Conservation (phyloP, 2,329 filamentous ascomycete genomes). For the Xylariales sp. region DNA sequence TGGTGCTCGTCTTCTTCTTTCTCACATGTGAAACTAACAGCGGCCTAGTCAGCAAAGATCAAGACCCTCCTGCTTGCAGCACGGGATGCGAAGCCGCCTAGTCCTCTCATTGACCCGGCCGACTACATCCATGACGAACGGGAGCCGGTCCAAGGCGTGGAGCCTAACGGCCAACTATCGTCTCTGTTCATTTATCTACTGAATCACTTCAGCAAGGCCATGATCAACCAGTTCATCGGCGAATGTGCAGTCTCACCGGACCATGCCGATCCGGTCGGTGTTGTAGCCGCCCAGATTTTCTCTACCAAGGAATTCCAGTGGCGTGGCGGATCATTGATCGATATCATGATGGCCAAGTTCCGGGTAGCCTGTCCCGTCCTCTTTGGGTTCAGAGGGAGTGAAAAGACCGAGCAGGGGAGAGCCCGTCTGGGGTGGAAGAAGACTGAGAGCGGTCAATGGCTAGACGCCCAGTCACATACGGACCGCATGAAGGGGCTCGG, state of each 20-base stretch:
- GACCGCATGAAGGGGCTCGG: constrained; percentile 81
- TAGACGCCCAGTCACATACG: constrained; percentile 67
- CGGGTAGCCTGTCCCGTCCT: constrained; percentile 76
- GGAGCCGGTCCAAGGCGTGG: constrained; percentile 42
- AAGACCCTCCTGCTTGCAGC: constrained; percentile 51
- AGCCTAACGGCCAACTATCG: constrained; percentile 53
- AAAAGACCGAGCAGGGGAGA: constrained; percentile 66
- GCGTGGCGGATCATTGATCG: constrained; percentile 64
- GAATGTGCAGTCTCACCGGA: constrained; percentile 61
- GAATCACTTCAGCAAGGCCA: constrained; percentile 69
- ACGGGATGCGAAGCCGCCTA: constrained; percentile 46
- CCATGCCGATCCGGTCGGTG: constrained; percentile 73
- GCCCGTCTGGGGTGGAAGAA: constrained; percentile 69
- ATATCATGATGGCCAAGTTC: constrained; percentile 85
- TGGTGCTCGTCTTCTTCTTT: constrained; percentile 18
- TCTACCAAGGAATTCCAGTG: constrained; percentile 63
- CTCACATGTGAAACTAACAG: background rate
- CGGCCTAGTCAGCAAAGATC: too few species aligned
- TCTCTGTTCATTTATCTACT: constrained; percentile 69
- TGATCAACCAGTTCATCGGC: constrained; percentile 65
- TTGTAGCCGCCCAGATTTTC: constrained; percentile 71
- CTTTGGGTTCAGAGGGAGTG: constrained; percentile 75
- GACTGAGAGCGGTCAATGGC: constrained; percentile 50
- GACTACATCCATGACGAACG: constrained; percentile 46
- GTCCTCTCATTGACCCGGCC: constrained; percentile 48